Evolutionary conservation across 345 rosid species (phyloP).

Genomic region (Firmiana major): DNA sequence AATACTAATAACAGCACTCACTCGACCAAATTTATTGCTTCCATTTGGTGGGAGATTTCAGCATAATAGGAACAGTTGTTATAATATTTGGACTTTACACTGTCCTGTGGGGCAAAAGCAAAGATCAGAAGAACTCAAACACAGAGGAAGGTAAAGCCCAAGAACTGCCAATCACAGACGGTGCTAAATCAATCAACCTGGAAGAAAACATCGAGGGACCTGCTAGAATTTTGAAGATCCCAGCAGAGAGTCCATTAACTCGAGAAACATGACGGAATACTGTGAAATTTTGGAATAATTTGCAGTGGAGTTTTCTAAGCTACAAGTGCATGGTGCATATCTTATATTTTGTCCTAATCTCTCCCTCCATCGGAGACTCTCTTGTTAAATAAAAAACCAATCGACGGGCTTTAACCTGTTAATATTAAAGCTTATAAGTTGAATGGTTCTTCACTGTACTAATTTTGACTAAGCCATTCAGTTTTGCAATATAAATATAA

Average conservation of each 20-base stretch:
- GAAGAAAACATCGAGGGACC: constrained; percentile 3
- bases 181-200: constrained; percentile 16
- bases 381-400: not conserved
- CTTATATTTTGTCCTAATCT: not conserved
- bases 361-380: not conserved
- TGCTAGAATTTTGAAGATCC: not conserved
- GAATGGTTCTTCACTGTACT: not conserved
- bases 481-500: not conserved
- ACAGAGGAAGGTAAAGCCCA: constrained; percentile 18
- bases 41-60: constrained; percentile 23
- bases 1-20: not conserved
- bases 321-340: not conserved
- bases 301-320: not conserved
- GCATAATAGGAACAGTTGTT: constrained; percentile 72
- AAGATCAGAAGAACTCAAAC: constrained; percentile 31
- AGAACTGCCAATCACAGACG: constrained; percentile 47
- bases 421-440: not conserved
- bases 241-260: not conserved
- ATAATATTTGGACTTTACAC: constrained; percentile 79
- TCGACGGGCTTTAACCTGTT: not conserved
- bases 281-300: not conserved
- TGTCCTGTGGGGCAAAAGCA: constrained; percentile 93
- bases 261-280: not conserved
- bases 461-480: too few relatives aligned
- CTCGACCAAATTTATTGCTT: not conserved